Base-by-base conservation (phyloP, 805 yeast genomes). In the Pichia scutulata region DNA sequence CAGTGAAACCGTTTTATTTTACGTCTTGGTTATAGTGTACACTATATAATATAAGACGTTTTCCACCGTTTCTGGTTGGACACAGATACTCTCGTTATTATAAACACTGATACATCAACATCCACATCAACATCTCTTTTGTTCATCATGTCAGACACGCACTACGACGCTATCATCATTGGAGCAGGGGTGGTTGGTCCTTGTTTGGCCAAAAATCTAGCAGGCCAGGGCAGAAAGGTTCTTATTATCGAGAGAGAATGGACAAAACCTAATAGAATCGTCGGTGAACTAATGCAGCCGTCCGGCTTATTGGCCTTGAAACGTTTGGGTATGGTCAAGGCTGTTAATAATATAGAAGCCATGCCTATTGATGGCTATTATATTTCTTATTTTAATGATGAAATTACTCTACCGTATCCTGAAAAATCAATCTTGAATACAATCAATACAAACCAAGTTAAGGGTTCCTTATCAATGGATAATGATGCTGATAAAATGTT, bases 141-240 rank as follows among this genome's bases (percentile, higher is more conserved):
- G 13, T 8, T 3, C 3, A 33, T n/a, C 37, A 33, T 33, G 37
- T 33, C 44, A 1, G 47, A 44, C 21, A 30, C 30, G 19, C 55
- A 64, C 39, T 89, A 80, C 68, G 99, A 93, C 62, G 92, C 84
- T 46, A 82, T 92, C 41, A 85, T 93, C 24, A 81, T 93, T 39
- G 99, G 99, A n/a, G 97, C 98, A n/a, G 99, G 99, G 50, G 96
- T 92, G 21, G 84, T 89, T 23, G 99, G 99, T 1, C 97, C 99
- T 2, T 83, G 92, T 50, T 75, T 92, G 19, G 97, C 97, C 42
- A 85, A 89, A 1, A 89, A 86, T 4, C 70, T 93, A 49, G 98
- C 96, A 1, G 77, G 92, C 59, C 95, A 87, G 61, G 98, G 98
- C 30, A 76, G 96, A 57, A 75, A 76, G 47, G 97, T 93, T 8